Percentiles rank a stretch among this genome's conserved stretches.
Evolutionary conservation across 2,329 filamentous ascomycete species (phyloP).

Genomic region (Graphilbum sp.): DNA sequence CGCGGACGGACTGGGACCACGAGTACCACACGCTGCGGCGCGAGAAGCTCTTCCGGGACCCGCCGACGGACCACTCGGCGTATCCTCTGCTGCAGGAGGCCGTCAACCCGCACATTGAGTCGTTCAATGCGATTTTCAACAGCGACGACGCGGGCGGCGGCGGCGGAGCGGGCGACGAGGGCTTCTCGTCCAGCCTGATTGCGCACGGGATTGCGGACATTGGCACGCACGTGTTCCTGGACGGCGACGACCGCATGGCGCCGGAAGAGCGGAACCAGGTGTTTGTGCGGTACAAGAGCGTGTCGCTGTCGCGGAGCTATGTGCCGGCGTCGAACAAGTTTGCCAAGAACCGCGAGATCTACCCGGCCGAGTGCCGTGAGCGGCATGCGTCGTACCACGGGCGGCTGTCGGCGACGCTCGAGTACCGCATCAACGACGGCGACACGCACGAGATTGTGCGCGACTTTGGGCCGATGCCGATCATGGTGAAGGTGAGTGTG

Average conservation of each 20-base stretch:
- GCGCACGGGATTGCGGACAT: constrained; percentile 73
- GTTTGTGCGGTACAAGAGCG: constrained; percentile 60
- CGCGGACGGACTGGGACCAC: constrained; percentile 62
- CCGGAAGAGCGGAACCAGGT: constrained; percentile 54
- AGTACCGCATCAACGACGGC: constrained; percentile 75
- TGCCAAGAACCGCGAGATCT: constrained; percentile 67
- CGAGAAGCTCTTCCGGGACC: constrained; percentile 76
- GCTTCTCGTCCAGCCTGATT: constrained; percentile 24
- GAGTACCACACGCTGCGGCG: constrained; percentile 74
- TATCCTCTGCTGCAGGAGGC: constrained; percentile 76
- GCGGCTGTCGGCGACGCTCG: constrained; percentile 65
- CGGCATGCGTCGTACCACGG: constrained; percentile 84
- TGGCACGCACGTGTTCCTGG: constrained; percentile 72
- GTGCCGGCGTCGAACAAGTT: constrained; percentile 74
- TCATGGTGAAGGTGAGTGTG: constrained; percentile 50
- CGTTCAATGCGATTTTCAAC: constrained; percentile 77
- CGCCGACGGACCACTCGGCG: constrained; percentile 71
- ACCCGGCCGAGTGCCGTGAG: constrained; percentile 87
- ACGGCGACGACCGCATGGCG: constrained; percentile 53
- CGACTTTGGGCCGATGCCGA: constrained; percentile 75
- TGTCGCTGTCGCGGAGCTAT: constrained; percentile 67
- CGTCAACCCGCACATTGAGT: constrained; percentile 84
- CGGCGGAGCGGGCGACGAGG: not conserved
- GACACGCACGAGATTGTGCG: constrained; percentile 68
- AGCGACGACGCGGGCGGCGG: constrained; percentile 40